Evolutionary conservation across 805 yeast genomes (phyloP), one percentile per base, ranked within the genome.

Genomic region (Tetrapisispora arboricola): DNA sequence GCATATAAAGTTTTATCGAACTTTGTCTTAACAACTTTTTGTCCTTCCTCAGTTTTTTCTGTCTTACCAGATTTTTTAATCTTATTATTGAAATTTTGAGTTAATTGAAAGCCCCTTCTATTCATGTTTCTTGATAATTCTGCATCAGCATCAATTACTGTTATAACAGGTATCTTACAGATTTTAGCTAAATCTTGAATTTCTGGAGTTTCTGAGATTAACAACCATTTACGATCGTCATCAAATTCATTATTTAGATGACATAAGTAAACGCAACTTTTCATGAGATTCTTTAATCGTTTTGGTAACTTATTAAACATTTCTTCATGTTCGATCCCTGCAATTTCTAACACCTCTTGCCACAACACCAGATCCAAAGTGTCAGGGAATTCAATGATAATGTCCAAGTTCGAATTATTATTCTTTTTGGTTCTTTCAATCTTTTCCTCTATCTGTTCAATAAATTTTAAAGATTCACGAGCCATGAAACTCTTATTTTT

Each of bases 401-500:
- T 34, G 48, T 63, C 46, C 21, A 33, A 20, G 15, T 19, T 21
- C 25, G 24, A 29, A 32, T 26, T 45, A 7, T 53, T 10, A 1
- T 33, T 39, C 12, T 28, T 32, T 6, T 10, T 24, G 3, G 6
- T 10, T 16, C 20, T 24, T 16, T 31, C 31, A 20, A 6, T 19
- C 17, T 24, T 39, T 12, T 27, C 44, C 36, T 58, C 46, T 32
- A 54, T 41, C 28, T 62, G 60, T 48, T 80, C 86, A 40, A 81
- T 75, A 49, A 78, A 75, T 42, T 72, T 64, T 38, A 80, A 67
- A 16, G 84, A 73, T 51, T 78, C 83, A 40, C 79, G 65, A 7
- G 88, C 81, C 57, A 76, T 76, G n/a, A 71, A 67, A 16, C 84
- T 76, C 46, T 69, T 66, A 53, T 78, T 66, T 15, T 76, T 69